A percentile compares a stretch with the other conserved stretches of the same genome.
Conservation (phyloP, 1,284 basidiomycete genomes). For the Xerocomus cyaneibrunnescens region DNA sequence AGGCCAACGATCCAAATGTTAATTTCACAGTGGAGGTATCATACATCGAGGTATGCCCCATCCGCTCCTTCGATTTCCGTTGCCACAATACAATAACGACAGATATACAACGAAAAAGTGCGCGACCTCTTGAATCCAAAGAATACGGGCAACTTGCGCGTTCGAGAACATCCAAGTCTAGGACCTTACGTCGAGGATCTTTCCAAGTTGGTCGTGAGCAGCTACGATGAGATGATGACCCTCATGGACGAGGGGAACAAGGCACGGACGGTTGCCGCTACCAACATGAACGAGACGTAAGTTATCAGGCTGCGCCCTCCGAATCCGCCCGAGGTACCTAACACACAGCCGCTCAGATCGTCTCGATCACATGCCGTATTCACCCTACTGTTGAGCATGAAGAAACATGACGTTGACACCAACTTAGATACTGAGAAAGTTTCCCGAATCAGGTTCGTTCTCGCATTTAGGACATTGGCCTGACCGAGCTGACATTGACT, state of each 20-base stretch:
- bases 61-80: not conserved
- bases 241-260: conserved; percentile 99
- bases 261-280: conserved; percentile 95
- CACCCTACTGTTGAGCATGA: conserved; percentile 91
- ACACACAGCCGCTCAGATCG: conserved; percentile 49
- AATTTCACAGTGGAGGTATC: conserved; percentile 94
- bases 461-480: not conserved
- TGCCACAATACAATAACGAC: not conserved
- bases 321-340: not conserved
- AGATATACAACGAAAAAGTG: conserved; percentile 99
- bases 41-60: conserved; percentile 79
- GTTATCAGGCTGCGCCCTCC: conserved; percentile 27
- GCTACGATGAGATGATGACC: conserved; percentile 95
- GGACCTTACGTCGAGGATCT: conserved; percentile 98
- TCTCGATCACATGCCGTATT: conserved; percentile 98
- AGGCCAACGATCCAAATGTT: conserved; percentile 63
- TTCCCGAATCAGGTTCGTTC: conserved; percentile 82
- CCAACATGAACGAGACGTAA: conserved; percentile 99
- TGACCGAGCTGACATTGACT: conserved; percentile 12
- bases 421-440: conserved; percentile 95
- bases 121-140: conserved; percentile 96
- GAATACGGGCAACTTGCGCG: conserved; percentile 94
- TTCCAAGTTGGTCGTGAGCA: conserved; percentile 89
- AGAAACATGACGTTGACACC: conserved; percentile 77
- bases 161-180: conserved; percentile 93